Conservation (phyloP, 345 rosid species). For the Acer yangbiense region DNA sequence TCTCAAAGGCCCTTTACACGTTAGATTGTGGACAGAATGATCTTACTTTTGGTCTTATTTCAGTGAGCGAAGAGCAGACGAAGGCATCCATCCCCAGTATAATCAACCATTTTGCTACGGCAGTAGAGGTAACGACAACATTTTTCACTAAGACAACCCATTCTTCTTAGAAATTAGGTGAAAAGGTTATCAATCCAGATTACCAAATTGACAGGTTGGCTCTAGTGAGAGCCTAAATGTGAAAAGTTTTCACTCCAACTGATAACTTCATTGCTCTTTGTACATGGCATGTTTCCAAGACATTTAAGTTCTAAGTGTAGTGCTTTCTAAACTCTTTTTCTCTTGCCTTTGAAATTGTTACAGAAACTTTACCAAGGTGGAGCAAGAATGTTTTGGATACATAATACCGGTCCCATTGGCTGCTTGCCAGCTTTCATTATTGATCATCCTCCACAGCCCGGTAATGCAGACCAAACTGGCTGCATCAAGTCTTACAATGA, state of each 20-base stretch:
- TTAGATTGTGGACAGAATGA: constrained; percentile 38
- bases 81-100: constrained; percentile 24
- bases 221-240: not conserved
- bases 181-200: too few relatives aligned
- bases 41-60: constrained; percentile 20
- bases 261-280: not conserved
- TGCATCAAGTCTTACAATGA: constrained; percentile 37
- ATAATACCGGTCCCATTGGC: constrained; percentile 51
- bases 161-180: not conserved
- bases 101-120: constrained; percentile 17
- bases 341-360: not conserved
- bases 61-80: constrained; percentile 12
- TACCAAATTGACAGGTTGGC: not conserved
- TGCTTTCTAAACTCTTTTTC: not conserved
- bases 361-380: constrained; percentile 31
- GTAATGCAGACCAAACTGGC: constrained; percentile 31
- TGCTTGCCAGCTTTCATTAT: constrained; percentile 39
- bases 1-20: constrained; percentile 32
- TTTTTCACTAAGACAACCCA: not conserved
- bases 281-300: not conserved
- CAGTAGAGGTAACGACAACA: constrained; percentile 16
- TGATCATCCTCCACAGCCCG: constrained; percentile 15
- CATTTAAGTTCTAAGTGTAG: not conserved
- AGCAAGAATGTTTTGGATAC: constrained; percentile 47
- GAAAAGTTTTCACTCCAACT: not conserved